These are phyloP conservation scores for Candida mattraensis DNA, from an alignment of 805 yeast genomes.

Conservation along the genomic window DNA sequence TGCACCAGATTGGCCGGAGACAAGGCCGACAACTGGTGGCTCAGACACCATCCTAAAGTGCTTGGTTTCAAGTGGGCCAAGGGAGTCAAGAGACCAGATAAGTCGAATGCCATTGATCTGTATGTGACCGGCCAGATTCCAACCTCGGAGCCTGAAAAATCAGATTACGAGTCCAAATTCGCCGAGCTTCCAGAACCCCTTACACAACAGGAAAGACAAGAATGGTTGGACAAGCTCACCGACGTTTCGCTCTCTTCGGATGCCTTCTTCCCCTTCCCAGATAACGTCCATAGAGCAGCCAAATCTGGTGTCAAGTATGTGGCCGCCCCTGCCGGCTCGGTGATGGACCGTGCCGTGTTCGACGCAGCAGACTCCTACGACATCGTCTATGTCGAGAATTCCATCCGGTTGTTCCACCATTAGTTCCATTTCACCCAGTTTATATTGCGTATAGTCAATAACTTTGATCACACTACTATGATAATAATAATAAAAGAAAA, in stretches of 20 bases:
- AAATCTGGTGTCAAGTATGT: conserved; percentile 94
- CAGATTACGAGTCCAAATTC: conserved; percentile 89
- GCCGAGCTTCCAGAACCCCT: conserved; percentile 81
- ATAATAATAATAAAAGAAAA: too few species aligned
- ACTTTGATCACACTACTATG: too few species aligned
- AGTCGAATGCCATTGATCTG: conserved; percentile 95
- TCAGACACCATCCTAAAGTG: conserved; percentile 96
- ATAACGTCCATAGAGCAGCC: conserved; percentile 96
- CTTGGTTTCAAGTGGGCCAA: conserved; percentile 94
- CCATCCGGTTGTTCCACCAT: conserved; percentile 97
- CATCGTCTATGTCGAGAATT: conserved; percentile 93
- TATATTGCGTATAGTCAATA: too few species aligned
- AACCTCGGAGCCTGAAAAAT: conserved; percentile 84
- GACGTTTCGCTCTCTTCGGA: conserved; percentile 94
- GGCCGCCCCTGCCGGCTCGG: conserved; percentile 97
- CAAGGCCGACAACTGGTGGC: conserved; percentile 99
- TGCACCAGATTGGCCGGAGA: conserved; percentile 99
- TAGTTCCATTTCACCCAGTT: too few species aligned
- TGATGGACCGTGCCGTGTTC: conserved; percentile 94
- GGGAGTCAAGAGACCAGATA: conserved; percentile 98
- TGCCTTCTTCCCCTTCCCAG: conserved; percentile 99
- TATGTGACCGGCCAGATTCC: conserved; percentile 92
- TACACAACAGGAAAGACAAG: conserved; percentile 77
- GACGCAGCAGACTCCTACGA: conserved; percentile 92
- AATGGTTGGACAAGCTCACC: conserved; percentile 78